These are phyloP conservation scores for Globisporangium carolinianum DNA, from an alignment of 352 stramenopile genomes.

Conservation along the genomic window DNA sequence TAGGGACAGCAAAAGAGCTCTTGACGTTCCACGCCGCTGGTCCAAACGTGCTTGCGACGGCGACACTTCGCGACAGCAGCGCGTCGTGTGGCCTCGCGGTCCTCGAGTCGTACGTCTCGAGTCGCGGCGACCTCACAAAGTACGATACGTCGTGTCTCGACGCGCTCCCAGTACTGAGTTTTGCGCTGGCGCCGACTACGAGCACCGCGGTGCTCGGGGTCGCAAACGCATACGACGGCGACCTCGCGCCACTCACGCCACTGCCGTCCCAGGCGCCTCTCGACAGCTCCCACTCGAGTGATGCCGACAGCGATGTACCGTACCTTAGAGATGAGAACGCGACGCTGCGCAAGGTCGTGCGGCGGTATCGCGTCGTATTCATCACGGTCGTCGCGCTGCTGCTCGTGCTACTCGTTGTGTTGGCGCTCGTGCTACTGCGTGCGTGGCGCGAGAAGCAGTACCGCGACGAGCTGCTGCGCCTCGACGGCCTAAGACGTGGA, in stretches of 20 bases:
- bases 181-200: slow-evolving; percentile 22
- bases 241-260: slow-evolving; percentile 5
- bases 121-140: slow-evolving; percentile 29
- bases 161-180: slow-evolving; percentile 22
- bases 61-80: slow-evolving; percentile 20
- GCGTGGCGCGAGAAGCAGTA: slow-evolving; percentile 15
- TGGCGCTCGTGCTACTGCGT: slow-evolving; percentile 6
- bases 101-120: slow-evolving; percentile 50
- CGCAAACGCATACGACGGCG: slow-evolving; percentile 39
- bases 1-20: slow-evolving; percentile 35
- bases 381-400: slow-evolving; percentile 7
- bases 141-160: slow-evolving; percentile 52
- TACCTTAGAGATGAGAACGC: slow-evolving; percentile 12
- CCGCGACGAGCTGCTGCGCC: slow-evolving; percentile 3
- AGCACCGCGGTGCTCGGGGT: slow-evolving; percentile 41
- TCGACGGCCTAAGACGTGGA: neutral
- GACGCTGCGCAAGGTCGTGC: slow-evolving; percentile 1
- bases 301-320: neutral
- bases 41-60: slow-evolving; percentile 35
- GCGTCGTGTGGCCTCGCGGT: slow-evolving; percentile 40
- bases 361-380: slow-evolving; percentile 8
- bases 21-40: slow-evolving; percentile 28
- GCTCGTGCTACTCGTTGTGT: slow-evolving; percentile 7
- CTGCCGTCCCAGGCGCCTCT: neutral
- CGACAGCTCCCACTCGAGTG: neutral